A percentile compares a stretch with the other conserved stretches of the same genome.
phyloP scores from a whole-genome alignment of 805 yeast species.

The Kuraishia ogatae region DNA sequence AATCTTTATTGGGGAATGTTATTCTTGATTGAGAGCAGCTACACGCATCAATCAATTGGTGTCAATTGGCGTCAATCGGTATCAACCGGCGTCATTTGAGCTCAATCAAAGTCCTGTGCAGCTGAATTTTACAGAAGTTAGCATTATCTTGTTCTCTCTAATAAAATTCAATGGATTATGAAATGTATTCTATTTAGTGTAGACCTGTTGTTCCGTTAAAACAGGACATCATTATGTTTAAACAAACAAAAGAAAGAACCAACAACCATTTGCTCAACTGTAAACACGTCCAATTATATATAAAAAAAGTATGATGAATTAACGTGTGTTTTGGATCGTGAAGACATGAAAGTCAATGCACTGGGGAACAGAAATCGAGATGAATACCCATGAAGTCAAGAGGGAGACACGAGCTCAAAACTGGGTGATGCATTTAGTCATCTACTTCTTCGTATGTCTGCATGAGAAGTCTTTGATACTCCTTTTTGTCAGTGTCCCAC shows the following conservation, averaged over 20 bases:
- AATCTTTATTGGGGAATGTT: no score
- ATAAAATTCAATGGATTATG: not conserved
- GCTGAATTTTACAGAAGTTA: no score
- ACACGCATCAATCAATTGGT: no score
- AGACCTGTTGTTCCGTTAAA: not conserved
- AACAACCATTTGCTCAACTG: not conserved
- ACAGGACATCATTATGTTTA: not conserved
- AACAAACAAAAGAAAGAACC: not conserved
- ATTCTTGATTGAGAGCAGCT: no score
- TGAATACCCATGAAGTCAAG: not conserved
- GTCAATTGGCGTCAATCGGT: no score
- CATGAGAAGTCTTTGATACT: conserved; percentile 28
- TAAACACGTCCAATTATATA: not conserved
- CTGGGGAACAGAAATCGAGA: not conserved
- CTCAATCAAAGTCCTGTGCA: no score
- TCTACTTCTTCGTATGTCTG: conserved; percentile 28
- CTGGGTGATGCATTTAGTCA: conserved; percentile 9
- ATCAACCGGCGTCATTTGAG: no score
- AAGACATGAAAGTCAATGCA: not conserved
- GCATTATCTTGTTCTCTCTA: no score
- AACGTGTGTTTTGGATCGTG: not conserved
- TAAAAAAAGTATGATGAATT: no score
- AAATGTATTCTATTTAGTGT: not conserved
- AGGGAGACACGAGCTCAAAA: not conserved
- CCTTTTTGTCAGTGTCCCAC: conserved; percentile 36